phyloP scores from a whole-genome alignment of 495 filamentous ascomycete genomes.

The Penicillium crystallinum region DNA sequence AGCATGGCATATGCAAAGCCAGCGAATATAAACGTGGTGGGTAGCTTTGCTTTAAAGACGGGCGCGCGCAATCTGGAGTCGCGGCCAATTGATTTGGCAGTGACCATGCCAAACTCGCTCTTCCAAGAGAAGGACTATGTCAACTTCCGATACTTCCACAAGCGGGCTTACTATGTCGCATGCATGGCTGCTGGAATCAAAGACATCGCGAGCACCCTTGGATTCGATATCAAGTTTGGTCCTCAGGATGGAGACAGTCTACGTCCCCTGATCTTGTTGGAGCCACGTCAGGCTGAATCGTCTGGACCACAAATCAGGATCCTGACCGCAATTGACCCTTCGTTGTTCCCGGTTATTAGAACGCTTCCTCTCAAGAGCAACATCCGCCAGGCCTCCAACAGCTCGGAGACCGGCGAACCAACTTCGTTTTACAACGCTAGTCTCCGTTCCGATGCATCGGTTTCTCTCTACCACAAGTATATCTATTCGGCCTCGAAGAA shows the following conservation, averaged over 20 bases:
- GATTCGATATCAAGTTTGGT: conserved; percentile 56
- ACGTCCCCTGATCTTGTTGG: conserved; percentile 64
- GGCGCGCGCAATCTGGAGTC: conserved; percentile 55
- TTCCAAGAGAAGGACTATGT: conserved; percentile 95
- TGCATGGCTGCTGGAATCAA: conserved; percentile 67
- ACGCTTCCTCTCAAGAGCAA: conserved; percentile 66
- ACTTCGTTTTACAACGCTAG: conserved; percentile 90
- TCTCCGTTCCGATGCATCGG: conserved; percentile 68
- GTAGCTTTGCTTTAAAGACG: conserved; percentile 77
- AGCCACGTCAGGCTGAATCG: conserved; percentile 23
- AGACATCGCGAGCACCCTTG: conserved; percentile 40
- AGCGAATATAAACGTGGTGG: conserved; percentile 75
- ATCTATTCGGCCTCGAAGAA: conserved; percentile 59
- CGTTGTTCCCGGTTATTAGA: conserved; percentile 61
- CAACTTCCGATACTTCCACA: conserved; percentile 91
- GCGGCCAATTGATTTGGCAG: conserved; percentile 70
- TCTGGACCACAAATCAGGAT: conserved; percentile 44
- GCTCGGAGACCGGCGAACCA: conserved; percentile 35
- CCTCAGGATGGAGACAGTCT: conserved; percentile 72
- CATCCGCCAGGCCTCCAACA: conserved; percentile 47
- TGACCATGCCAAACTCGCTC: conserved; percentile 72
- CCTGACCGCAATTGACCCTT: conserved; percentile 62
- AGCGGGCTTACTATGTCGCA: conserved; percentile 86
- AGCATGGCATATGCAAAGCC: conserved; percentile 74
- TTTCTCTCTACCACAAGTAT: conserved; percentile 66